Percentiles rank a stretch among this genome's conserved stretches.
Conservation (phyloP, 2,329 filamentous ascomycete genomes). For the Fusarium heterosporum region DNA sequence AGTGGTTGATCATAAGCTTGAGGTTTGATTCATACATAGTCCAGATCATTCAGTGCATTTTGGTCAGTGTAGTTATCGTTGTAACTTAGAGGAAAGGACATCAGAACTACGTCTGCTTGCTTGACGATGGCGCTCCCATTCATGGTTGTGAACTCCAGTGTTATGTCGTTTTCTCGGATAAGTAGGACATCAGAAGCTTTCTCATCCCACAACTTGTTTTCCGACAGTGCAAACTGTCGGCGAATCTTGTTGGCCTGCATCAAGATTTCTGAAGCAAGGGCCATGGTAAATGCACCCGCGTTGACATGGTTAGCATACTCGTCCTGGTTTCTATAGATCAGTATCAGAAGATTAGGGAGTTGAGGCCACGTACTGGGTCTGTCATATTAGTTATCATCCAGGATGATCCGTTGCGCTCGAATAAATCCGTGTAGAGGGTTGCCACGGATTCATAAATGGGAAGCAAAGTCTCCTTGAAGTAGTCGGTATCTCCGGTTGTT, state of each 20-base stretch:
- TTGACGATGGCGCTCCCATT: not conserved
- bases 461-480: not conserved
- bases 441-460: not conserved
- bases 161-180: not conserved
- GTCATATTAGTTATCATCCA: slow-evolving; percentile 16
- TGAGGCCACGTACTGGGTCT: not conserved
- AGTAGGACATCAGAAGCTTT: not conserved
- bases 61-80: slow-evolving; percentile 16
- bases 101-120: not conserved
- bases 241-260: slow-evolving; percentile 3
- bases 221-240: not conserved
- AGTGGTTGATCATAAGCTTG: accelerated
- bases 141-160: not conserved
- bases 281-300: not conserved
- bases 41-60: not conserved
- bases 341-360: accelerated
- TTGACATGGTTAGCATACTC: slow-evolving; percentile 13
- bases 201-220: not conserved
- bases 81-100: slow-evolving; percentile 1
- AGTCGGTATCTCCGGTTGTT: not conserved
- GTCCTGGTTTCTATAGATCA: not conserved
- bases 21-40: not conserved
- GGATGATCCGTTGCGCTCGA: not conserved
- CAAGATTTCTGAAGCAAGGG: not conserved
- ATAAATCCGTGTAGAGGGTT: not conserved